Evolutionary conservation across 1,284 basidiomycete genomes (phyloP), one percentile per base, ranked within the genome.

Genomic region (Moesziomyces sp.): DNA sequence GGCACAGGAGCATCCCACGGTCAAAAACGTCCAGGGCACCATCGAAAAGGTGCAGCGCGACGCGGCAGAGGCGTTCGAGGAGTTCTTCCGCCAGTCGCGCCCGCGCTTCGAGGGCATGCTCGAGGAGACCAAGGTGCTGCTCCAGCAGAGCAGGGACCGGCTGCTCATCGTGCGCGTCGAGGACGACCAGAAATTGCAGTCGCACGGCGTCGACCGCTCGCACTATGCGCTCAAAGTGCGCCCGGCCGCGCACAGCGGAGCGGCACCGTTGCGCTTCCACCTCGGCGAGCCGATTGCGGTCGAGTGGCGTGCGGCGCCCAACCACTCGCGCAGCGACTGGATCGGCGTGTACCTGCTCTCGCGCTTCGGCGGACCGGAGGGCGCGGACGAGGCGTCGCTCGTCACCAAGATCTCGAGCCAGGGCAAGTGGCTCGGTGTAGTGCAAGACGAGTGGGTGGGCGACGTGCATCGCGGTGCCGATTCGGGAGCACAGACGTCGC

Each of bases 271-370:
- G 38, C 88, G 89, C 9, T 98, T 92, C 88, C 92, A 93, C 83
- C 89, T 98, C 46, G 96, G 96, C 35, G 93, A 98, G 84, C 90
- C 92, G 7, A 94, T 99, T 77, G 87, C 85, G 5, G 88, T 98
- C 38, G 88, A 89, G 46, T 99, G 95, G 95, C 89, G 90, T 54
- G 95, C 93, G 1, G 94, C 96, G 0, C 85, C 87, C 35, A 89
- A 90, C 61, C 96, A 98, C 83, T 96, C 94, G 16, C 88, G 93
- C n/a, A 89, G 91, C 76, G 96, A 99, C 84, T 99, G 96, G 97
- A 92, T 99, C 77, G 97, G 95, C 13, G 89, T 99, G 45, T 97
- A 97, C 81, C 62, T 68, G 1, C 50, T 81, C 5, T 60, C 55
- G 13, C 56, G 78, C 9, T 69, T 80, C 42, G 74, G 74, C 28